phyloP scores from a whole-genome alignment of 1,139 yeast species.

The Meyerozyma sp. region DNA sequence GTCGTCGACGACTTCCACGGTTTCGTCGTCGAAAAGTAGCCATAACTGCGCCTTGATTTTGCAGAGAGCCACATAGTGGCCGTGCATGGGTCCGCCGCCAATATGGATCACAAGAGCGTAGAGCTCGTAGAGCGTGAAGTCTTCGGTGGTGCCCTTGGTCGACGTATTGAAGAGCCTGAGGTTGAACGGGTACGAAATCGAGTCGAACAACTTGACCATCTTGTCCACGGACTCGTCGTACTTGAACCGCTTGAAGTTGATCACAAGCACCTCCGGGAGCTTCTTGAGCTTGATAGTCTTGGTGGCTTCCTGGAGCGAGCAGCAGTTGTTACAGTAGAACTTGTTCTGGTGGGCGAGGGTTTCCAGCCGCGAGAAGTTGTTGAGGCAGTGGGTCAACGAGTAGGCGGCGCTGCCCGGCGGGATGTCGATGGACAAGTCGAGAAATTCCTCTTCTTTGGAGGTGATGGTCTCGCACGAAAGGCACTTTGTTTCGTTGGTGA shows the following conservation, averaged over 20 bases:
- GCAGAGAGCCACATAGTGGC: constrained; percentile 86
- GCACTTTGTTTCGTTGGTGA: constrained; percentile 87
- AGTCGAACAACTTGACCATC: constrained; percentile 81
- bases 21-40: constrained; percentile 92
- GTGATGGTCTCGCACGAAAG: constrained; percentile 86
- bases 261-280: constrained; percentile 72
- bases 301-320: constrained; percentile 90
- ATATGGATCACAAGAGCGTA: constrained; percentile 87
- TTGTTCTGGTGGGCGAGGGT: constrained; percentile 83
- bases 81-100: constrained; percentile 98
- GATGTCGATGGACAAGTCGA: constrained; percentile 83
- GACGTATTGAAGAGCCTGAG: constrained; percentile 67
- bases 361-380: constrained; percentile 81
- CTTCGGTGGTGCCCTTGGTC: constrained; percentile 29
- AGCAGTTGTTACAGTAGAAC: constrained; percentile 88
- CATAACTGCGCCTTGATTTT: constrained; percentile 79
- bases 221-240: constrained; percentile 79
- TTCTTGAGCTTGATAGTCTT: constrained; percentile 80
- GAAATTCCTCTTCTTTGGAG: constrained; percentile 75
- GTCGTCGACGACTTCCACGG: constrained; percentile 85
- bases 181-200: constrained; percentile 74
- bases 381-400: constrained; percentile 65
- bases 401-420: constrained; percentile 63
- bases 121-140: constrained; percentile 61
- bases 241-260: constrained; percentile 87